phyloP scores from a whole-genome alignment of 352 stramenopile species.

The Pythium plurisporium region DNA sequence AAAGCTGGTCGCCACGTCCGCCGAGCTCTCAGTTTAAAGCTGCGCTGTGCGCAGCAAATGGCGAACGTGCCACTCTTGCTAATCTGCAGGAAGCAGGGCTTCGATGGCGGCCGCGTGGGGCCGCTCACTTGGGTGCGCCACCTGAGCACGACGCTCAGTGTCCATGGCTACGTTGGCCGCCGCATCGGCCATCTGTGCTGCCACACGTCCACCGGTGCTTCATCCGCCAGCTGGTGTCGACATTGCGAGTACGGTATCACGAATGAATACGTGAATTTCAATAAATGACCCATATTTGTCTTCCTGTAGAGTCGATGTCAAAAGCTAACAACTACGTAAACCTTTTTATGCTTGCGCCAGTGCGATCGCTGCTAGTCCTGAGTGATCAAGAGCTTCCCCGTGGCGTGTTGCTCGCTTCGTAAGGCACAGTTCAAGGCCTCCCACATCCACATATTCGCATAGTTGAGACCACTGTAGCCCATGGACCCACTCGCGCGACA shows the following conservation, averaged over 20 bases:
- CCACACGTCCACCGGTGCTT: background rate
- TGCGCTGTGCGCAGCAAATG: background rate
- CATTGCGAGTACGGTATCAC: no score
- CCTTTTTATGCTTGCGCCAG: no score
- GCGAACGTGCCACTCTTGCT: background rate
- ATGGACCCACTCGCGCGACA: no score
- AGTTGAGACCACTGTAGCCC: background rate
- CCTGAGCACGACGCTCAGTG: slow-evolving; percentile 1
- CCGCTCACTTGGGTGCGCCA: background rate
- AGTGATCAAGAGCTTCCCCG: no score
- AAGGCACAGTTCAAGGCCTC: background rate
- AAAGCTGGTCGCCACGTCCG: no score
- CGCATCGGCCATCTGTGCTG: slow-evolving; percentile 7
- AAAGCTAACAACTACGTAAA: no score
- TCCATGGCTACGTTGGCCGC: slow-evolving; percentile 10
- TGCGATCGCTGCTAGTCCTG: no score
- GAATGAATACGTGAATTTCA: no score
- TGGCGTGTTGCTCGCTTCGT: background rate
- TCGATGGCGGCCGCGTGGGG: background rate
- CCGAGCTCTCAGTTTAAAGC: background rate
- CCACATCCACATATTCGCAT: background rate
- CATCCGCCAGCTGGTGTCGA: slow-evolving; percentile 4
- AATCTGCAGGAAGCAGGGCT: background rate
- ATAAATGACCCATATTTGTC: no score
- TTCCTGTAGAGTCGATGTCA: no score